Evolutionary conservation across 116 monocot genomes (phyloP).

Genomic region (Trichopus zeylanicus): DNA sequence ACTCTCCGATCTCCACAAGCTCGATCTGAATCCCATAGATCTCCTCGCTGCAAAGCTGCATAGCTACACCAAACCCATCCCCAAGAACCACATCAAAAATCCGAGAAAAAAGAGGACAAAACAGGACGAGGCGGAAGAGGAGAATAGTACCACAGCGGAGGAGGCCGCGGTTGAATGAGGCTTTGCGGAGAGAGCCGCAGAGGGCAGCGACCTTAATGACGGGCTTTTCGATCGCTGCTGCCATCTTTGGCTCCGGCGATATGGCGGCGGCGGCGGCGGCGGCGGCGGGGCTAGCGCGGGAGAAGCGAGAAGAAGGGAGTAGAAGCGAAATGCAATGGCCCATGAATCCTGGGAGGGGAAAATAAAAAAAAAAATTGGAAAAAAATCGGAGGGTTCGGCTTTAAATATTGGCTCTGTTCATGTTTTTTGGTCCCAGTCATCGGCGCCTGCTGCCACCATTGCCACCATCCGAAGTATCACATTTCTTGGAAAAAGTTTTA

Average conservation of each 20-base stretch:
- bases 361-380: too few relatives aligned
- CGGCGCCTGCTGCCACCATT: too few relatives aligned
- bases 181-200: constrained; percentile 15
- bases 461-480: too few relatives aligned
- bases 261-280: not conserved
- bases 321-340: too few relatives aligned
- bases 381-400: too few relatives aligned
- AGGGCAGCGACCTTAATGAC: constrained; percentile 7
- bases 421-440: too few relatives aligned
- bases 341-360: too few relatives aligned
- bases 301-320: too few relatives aligned
- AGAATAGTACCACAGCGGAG: not conserved
- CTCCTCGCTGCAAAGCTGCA: constrained; percentile 36
- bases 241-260: not conserved
- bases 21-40: constrained; percentile 38
- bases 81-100: not conserved
- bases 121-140: not conserved
- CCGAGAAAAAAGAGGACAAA: not conserved
- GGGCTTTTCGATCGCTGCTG: not conserved
- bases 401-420: too few relatives aligned
- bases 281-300: too few relatives aligned
- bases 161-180: constrained; percentile 9
- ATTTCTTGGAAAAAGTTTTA: too few relatives aligned
- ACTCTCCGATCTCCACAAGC: constrained; percentile 22
- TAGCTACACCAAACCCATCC: constrained; percentile 14